phyloP scores from a whole-genome alignment of 2,329 filamentous ascomycete genomes.

The Bipolaris victoriae region DNA sequence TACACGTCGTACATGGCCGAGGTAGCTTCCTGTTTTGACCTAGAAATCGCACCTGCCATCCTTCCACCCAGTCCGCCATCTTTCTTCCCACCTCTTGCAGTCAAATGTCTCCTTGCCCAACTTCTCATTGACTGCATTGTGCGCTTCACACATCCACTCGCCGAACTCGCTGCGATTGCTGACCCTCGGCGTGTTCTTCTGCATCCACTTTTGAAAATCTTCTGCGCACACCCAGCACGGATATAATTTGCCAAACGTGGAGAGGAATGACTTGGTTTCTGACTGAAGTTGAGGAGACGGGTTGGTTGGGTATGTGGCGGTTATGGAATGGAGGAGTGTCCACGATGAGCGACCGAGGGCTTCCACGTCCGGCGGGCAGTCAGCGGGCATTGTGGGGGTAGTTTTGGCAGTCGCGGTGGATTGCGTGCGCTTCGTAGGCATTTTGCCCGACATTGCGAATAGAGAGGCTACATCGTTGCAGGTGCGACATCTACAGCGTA shows the following conservation, averaged over 20 bases:
- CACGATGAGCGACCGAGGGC: slow-evolving; percentile 84
- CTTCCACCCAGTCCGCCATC: slow-evolving; percentile 90
- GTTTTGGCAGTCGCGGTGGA: slow-evolving; percentile 46
- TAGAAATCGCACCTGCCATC: slow-evolving; percentile 68
- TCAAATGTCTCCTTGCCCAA: slow-evolving; percentile 91
- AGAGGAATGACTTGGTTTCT: slow-evolving; percentile 79
- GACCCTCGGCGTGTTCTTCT: slow-evolving; percentile 68
- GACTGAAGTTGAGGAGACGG: slow-evolving; percentile 73
- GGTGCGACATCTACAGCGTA: slow-evolving; percentile 66
- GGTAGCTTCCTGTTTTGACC: not conserved
- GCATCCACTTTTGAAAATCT: slow-evolving; percentile 85
- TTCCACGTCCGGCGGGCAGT: slow-evolving; percentile 93
- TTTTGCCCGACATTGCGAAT: slow-evolving; percentile 59
- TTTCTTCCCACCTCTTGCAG: slow-evolving; percentile 87
- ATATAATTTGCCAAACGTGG: slow-evolving; percentile 83
- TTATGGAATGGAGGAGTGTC: slow-evolving; percentile 92
- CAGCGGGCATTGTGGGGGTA: slow-evolving; percentile 53
- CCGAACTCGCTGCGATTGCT: slow-evolving; percentile 72
- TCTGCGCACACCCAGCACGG: slow-evolving; percentile 96
- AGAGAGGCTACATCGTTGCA: slow-evolving; percentile 69
- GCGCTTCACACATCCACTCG: slow-evolving; percentile 81
- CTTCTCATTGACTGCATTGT: slow-evolving; percentile 88
- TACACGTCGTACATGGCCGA: slow-evolving; percentile 9
- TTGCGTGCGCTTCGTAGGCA: slow-evolving; percentile 41
- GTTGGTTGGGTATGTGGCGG: slow-evolving; percentile 78